Base-by-base conservation (phyloP, 768 basidiomycete species). In the Cystobasidium tubakii region DNA sequence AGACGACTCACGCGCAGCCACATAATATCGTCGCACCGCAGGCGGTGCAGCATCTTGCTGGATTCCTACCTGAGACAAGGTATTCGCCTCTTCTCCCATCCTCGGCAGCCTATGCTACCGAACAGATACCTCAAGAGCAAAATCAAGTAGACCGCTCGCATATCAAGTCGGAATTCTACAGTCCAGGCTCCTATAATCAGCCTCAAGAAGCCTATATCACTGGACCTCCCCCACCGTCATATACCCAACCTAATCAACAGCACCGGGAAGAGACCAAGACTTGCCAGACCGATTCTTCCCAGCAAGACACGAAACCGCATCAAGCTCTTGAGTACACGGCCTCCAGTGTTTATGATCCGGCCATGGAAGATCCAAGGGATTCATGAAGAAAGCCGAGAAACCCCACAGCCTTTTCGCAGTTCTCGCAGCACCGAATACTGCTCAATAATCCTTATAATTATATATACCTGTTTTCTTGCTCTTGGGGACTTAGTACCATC, bases 41-140 rank as follows among this genome's bases (percentile, higher is more conserved):
- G 57, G 57, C 57, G 25, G 57, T 60, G 29, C 25, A 60, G 13
- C 57, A 60, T 34, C 57, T 60, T 29, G 25, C 57, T 17, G 57
- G 57, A 17, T 27, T 60, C 33, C 57, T 60, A 6, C 57, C 57
- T 29, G 57, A 60, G 57, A 60, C 57, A 29, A 21, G 29, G 12
- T 60, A 29, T 34, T 60, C 57, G 23, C 57, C 57, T 6, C 33
- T 60, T 27, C 33, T 60, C 13, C 57, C 57, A 4, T 60, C 57
- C 10, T 60, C 57, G 6, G 57, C 57, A 29, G 57, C 57, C 17
- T 60, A 60, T 31, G 57, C 57, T 6, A 60, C 6, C 13, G 57
- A 60, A 15, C 17, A 27, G 27, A 6, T 7, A 6, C 6, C 29
- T 29, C 33, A 27, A 60, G 57, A 50, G n/a, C 10, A 50, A 19